A percentile compares a stretch with the other conserved stretches of the same genome.
phyloP scores from a whole-genome alignment of 768 basidiomycete genomes.

The Naganishia randhawae region DNA sequence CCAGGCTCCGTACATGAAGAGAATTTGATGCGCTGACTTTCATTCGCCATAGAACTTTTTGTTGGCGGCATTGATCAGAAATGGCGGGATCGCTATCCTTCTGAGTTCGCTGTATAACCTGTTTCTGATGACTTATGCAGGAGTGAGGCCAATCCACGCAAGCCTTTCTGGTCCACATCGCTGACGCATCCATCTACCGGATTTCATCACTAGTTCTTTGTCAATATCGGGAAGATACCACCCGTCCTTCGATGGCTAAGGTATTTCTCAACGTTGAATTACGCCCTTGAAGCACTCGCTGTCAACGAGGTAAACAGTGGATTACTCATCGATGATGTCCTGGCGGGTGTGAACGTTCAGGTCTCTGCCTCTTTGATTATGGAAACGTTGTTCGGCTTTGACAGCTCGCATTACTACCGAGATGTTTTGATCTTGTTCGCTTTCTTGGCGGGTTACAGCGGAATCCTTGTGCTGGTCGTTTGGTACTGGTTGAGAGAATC shows the following conservation, averaged over 20 bases:
- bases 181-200: constrained; percentile 15
- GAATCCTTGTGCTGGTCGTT: constrained; percentile 69
- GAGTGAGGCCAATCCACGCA: constrained; percentile 23
- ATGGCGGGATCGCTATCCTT: constrained; percentile 86
- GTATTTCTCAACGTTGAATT: constrained; percentile 63
- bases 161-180: neutral
- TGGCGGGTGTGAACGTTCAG: constrained; percentile 62
- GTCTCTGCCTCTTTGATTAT: constrained; percentile 81
- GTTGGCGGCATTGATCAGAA: constrained; percentile 73
- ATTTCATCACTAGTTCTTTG: constrained; percentile 62
- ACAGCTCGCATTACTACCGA: constrained; percentile 73
- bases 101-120: constrained; percentile 61
- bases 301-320: constrained; percentile 92
- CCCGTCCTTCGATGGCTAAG: constrained; percentile 90
- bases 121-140: constrained; percentile 53
- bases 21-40: too few species aligned
- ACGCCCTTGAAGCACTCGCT: constrained; percentile 62
- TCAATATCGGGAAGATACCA: constrained; percentile 77
- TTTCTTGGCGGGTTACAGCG: constrained; percentile 74
- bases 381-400: constrained; percentile 86
- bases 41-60: constrained; percentile 91
- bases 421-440: constrained; percentile 83
- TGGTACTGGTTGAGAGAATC: constrained; percentile 74
- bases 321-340: constrained; percentile 61
- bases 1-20: too few species aligned